Base-by-base conservation (phyloP, 805 yeast species). In the Candida glaebosa region DNA sequence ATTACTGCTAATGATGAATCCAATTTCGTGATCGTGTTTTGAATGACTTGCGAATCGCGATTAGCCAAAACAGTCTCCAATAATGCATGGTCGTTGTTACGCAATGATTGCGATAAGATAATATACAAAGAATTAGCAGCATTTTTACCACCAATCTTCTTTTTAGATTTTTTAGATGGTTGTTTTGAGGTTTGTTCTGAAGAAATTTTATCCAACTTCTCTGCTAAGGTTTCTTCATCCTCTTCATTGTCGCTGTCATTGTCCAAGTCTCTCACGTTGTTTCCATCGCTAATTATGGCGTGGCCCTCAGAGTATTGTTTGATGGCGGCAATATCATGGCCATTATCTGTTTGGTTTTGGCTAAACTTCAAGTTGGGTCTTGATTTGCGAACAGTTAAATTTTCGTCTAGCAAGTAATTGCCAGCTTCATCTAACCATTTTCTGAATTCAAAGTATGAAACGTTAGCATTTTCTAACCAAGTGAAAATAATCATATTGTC, bases 101-200 rank as follows among this genome's bases (percentile, higher is more conserved):
- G 82, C 47, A 93, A 72, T 0, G 99, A 91, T 66, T 93, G 99
- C 10, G 90, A 72, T 34, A 93, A 71, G n/a, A 93, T 79, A 1
- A 85, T 81, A 1, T 96, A 79, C 45, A 90, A 76, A 1, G 96
- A 80, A 0, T 62, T 58, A 10, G 70, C 58, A 39, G 93, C 95
- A 4, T 85, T 78, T 6, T 80, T 75, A 16, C 81, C 78, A 8
- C 52, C 54, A 26, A 54, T 53, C 42, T 72, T 73, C 46, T 76
- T 75, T 44, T 67, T 67, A 19, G 48, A 46, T 45, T 63, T 61
- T 38, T 51, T 51, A 35, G 49, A 41, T 24, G 59, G 48, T 32
- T 48, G 59, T 35, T 48, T 38, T 42, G 58, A 42, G 50, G 59
- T 38, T 38, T 43, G 39, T 17, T 54, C 46, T 9, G 60, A 51